Base-by-base conservation (phyloP, 2,329 filamentous ascomycete genomes). In the Alternaria burnsii region DNA sequence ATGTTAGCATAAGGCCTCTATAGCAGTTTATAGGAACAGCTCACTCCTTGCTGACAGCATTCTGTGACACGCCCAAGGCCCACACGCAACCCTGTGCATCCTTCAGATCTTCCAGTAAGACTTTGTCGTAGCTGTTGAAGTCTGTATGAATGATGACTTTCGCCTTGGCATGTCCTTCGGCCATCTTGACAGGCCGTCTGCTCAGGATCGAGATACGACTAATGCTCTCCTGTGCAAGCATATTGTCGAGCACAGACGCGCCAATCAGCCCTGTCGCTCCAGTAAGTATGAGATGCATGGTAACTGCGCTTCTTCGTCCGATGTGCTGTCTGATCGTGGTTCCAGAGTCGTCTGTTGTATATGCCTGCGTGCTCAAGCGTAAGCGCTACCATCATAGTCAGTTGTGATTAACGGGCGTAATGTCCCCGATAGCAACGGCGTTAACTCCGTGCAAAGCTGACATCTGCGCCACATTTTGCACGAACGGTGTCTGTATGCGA, bases 11-110 rank as follows among this genome's bases (percentile, higher is more conserved):
- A 14, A 36, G 14, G 10, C 18, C 14, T 16, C 24, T 24, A n/a
- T 30, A 22, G 30, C 38, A 36, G 14, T 24, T 22, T 14, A 11
- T 36, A 14, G 16, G 24, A 6, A 28, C 22, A 59, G 72, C 84
- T 61, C 70, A 89, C 84, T 89, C 86, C 61, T 86, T 87, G 58
- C 73, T 73, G 8, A 91, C 89, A 41, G 84, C 79, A 11, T 76
- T 86, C 69, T 88, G 85, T 62, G 85, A 88, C 48, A 89, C 87
- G 0, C 91, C 91, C 72, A 90, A 81, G 0, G 91, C 90, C 91
- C 91, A 94, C 1, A 93, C 88, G 60, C 88, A 90, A 2, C 88
- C 90, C 8, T 84, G 80, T 0, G 90, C 91, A 22, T 86, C 90
- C 53, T 83, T 82, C 0, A 94, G 81, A 71, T 89, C 81, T 3